Conservation (phyloP, 1,284 basidiomycete species). For the Mycena sp. region DNA sequence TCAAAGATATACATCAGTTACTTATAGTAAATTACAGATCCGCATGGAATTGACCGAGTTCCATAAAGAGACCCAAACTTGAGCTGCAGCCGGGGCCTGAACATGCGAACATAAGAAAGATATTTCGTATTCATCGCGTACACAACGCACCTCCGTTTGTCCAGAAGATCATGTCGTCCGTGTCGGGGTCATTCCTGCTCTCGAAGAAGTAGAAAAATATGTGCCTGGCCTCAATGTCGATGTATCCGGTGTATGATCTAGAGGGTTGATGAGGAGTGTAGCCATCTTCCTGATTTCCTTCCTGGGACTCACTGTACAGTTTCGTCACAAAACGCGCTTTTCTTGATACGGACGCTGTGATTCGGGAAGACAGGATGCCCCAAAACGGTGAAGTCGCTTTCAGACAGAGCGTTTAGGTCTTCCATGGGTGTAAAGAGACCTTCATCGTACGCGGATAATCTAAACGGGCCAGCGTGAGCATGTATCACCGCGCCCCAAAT, state of each 20-base stretch:
- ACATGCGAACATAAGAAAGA: neutral
- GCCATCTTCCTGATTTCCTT: neutral
- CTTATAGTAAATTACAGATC: too few relatives aligned
- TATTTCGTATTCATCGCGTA: neutral
- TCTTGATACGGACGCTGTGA: conserved; percentile 65
- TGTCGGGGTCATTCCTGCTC: conserved; percentile 71
- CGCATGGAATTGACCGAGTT: conserved; percentile 54
- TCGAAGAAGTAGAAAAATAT: conserved; percentile 93
- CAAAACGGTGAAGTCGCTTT: conserved; percentile 56
- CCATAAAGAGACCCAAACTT: conserved; percentile 71
- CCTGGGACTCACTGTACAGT: conserved; percentile 54
- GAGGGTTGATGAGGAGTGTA: neutral
- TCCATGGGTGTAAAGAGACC: conserved; percentile 54
- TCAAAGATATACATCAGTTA: neutral
- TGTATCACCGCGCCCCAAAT: neutral
- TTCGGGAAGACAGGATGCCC: conserved; percentile 62
- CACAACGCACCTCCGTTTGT: conserved; percentile 62
- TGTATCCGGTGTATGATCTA: conserved; percentile 63
- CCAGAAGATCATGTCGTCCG: conserved; percentile 76
- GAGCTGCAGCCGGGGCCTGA: conserved; percentile 65
- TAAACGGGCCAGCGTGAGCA: neutral
- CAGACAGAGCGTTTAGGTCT: conserved; percentile 52
- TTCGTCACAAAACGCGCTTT: conserved; percentile 59
- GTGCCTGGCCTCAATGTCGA: conserved; percentile 75
- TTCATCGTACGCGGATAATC: conserved; percentile 40